A percentile compares a stretch with the other conserved stretches of the same genome.
Evolutionary conservation across 768 basidiomycete genomes (phyloP).

Genomic region (Brasilioporus rufonigricans): DNA sequence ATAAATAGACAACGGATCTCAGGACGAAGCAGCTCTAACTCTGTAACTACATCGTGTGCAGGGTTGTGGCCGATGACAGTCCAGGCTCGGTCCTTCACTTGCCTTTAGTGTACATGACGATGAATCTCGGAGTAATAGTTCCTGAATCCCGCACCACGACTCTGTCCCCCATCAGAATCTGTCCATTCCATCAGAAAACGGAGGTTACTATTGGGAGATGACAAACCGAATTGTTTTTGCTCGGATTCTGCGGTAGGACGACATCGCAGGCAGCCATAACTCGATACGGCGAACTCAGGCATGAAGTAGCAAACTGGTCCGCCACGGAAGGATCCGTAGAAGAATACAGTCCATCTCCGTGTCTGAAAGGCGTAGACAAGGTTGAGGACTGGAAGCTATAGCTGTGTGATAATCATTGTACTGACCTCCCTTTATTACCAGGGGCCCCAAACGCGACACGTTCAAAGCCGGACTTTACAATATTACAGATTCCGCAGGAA

Average conservation of each 20-base stretch:
- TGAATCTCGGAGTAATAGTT: conserved; percentile 55
- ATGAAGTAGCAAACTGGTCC: conserved; percentile 62
- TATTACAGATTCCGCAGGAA: conserved; percentile 65
- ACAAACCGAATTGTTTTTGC: conserved; percentile 27
- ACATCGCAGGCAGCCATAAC: conserved; percentile 63
- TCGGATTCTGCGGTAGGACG: conserved; percentile 34
- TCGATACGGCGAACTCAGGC: conserved; percentile 63
- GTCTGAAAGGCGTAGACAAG: conserved; percentile 34
- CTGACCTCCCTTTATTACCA: conserved; percentile 55
- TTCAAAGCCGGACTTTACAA: conserved; percentile 56
- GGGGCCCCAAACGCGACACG: conserved; percentile 54
- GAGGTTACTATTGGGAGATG: conserved; percentile 15
- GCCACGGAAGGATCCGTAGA: conserved; percentile 58
- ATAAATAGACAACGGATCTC: conserved; percentile 24
- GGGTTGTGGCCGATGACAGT: conserved; percentile 10
- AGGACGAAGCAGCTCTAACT: conserved; percentile 21
- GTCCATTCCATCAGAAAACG: conserved; percentile 27
- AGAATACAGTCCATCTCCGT: conserved; percentile 63
- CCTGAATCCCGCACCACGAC: conserved; percentile 54
- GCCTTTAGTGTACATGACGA: conserved; percentile 55
- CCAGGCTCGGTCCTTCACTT: conserved; percentile 22
- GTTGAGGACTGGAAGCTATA: background rate
- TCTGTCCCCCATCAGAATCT: conserved; percentile 48
- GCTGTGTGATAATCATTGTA: conserved; percentile 5
- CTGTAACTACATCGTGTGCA: conserved; percentile 18